Conservation (phyloP, 208 protist species). For the Trypanosoma conorhini region DNA sequence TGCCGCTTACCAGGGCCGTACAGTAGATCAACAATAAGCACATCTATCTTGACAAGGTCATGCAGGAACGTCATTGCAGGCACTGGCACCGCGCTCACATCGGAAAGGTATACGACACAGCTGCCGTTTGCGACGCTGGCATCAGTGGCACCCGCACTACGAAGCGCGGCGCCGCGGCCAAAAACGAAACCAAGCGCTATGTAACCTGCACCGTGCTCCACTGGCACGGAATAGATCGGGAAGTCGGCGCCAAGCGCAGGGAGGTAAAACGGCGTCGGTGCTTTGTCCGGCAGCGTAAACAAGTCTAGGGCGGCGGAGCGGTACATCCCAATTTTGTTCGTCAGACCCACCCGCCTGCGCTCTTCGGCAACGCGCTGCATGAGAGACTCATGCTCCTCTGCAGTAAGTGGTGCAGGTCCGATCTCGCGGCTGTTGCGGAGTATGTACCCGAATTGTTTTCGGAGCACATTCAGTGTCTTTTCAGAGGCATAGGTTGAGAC, state of each 20-base stretch:
- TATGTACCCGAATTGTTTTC: conserved; percentile 65
- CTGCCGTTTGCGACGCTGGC: conserved; percentile 22
- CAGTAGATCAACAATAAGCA: conserved; percentile 78
- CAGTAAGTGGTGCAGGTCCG: conserved; percentile 33
- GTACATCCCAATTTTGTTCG: conserved; percentile 77
- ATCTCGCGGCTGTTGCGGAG: conserved; percentile 65
- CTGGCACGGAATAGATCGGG: conserved; percentile 67
- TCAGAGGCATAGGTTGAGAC: conserved; percentile 71
- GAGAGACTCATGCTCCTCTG: conserved; percentile 24
- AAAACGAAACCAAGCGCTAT: conserved; percentile 86
- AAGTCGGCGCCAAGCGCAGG: conserved; percentile 43
- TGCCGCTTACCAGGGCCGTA: conserved; percentile 44
- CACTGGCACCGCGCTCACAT: conserved; percentile 56
- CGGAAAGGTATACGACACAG: conserved; percentile 87
- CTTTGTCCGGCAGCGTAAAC: conserved; percentile 52
- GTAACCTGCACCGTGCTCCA: conserved; percentile 77
- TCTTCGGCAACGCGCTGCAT: conserved; percentile 12
- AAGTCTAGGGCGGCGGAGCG: conserved; percentile 82
- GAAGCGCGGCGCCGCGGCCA: conserved; percentile 64
- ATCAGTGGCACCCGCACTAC: conserved; percentile 31
- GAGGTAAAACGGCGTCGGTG: conserved; percentile 46
- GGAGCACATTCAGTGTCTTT: conserved; percentile 44
- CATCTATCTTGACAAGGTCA: conserved; percentile 80
- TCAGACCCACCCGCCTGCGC: conserved; percentile 10
- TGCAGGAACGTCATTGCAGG: conserved; percentile 62